Evolutionary conservation across 768 basidiomycete species (phyloP), one percentile per base, ranked within the genome.

Genomic region (Mycena sanguinolenta): DNA sequence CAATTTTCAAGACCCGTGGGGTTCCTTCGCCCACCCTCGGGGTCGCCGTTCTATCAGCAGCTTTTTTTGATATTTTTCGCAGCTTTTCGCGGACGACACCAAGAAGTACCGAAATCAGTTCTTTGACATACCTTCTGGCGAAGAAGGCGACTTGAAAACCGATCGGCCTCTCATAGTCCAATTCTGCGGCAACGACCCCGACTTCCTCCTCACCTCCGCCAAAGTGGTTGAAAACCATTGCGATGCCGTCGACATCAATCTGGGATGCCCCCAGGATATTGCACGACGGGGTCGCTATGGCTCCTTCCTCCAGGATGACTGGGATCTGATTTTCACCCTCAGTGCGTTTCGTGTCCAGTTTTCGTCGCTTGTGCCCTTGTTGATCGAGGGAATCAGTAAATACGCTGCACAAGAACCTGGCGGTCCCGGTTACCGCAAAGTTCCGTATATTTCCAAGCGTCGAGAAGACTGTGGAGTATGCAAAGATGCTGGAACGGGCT

Each of bases 191-290:
- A 97, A 99, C 79, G 89, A 96, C 74, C 91, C 95, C 0, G 90
- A 93, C 5, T 83, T 90, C 39, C 86, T 98, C 5, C 87, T 99
- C 34, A 83, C 84, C 1, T 91, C 96, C 16, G 98, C 98, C 0
- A 88, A 87, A 75, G 84, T 88, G 10, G 85, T 99, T 9, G 92
- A 96, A 75, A 81, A 85, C 0, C 85, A 92, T 67, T 97, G 95
- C 76, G 97, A 99, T 80, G 98, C 95, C 0, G 89, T 99, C 38
- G 98, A 99, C 78, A 86, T 99, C 79, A 99, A 99, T 78, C 83
- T 96, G 71, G 93, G 96, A 1, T 95, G 98, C 78, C 97, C 97
- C 0, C 97, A 99, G 76, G 96, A 97, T 54, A 98, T 99, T 65
- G 98, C 97, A 0, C 89, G 88, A 71, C 85, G 89, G 28, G 97